These are phyloP conservation scores for Nematodospora valgi DNA, from an alignment of 805 yeast genomes.

Conservation along the genomic window DNA sequence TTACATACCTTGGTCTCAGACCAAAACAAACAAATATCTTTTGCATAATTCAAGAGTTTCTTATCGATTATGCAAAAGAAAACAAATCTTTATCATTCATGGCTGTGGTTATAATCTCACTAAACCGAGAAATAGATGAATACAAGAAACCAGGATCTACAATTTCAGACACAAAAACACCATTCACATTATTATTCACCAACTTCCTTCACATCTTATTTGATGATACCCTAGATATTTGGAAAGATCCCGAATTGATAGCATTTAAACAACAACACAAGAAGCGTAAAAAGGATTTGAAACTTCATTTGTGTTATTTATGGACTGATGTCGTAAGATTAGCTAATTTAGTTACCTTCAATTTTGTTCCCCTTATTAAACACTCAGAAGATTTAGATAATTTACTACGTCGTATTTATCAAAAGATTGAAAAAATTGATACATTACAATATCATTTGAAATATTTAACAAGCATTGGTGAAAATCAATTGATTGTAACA, in stretches of 20 bases:
- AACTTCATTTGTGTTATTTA: constrained; percentile 27
- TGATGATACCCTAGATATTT: constrained; percentile 20
- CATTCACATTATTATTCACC: constrained; percentile 16
- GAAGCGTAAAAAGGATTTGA: constrained; percentile 17
- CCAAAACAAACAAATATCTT: constrained; percentile 12
- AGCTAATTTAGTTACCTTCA: constrained; percentile 23
- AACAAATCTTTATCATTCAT: constrained; percentile 8
- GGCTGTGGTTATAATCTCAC: constrained; percentile 18
- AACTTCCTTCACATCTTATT: constrained; percentile 17
- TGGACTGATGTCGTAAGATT: constrained; percentile 37
- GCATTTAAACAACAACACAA: constrained; percentile 13
- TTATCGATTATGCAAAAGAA: constrained; percentile 1
- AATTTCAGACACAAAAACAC: constrained; percentile 12
- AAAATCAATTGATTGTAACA: constrained; percentile 16
- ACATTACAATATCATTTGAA: constrained; percentile 19
- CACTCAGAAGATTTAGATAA: constrained; percentile 18
- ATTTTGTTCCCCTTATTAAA: constrained; percentile 21
- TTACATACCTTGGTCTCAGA: constrained; percentile 12
- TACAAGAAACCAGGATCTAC: constrained; percentile 16
- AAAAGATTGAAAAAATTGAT: constrained; percentile 20
- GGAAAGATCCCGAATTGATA: constrained; percentile 34
- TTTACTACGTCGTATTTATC: constrained; percentile 15
- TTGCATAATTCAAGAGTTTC: constrained; percentile 12
- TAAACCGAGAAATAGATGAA: constrained; percentile 19
- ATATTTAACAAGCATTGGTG: constrained; percentile 14